phyloP scores from a whole-genome alignment of 208 protist species.

The Trypanosoma congolense region DNA sequence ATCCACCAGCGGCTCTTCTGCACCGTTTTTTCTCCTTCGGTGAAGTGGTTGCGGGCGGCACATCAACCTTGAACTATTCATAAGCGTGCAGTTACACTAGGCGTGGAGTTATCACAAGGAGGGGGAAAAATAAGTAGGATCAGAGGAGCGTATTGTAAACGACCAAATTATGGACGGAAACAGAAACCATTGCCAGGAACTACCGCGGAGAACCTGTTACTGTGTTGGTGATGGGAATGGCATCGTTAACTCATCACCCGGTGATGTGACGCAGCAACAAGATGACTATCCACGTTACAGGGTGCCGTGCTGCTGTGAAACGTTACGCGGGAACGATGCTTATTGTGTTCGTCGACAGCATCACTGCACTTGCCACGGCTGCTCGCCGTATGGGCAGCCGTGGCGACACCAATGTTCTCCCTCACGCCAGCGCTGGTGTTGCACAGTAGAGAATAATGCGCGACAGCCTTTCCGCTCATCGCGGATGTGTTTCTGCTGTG shows the following conservation, averaged over 20 bases:
- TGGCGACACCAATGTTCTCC: conserved; percentile 2
- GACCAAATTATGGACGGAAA: too few species aligned
- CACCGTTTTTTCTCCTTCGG: too few species aligned
- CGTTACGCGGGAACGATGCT: neutral
- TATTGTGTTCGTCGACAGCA: too few species aligned
- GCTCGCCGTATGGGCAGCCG: neutral
- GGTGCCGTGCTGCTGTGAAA: conserved; percentile 58
- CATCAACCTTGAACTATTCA: too few species aligned
- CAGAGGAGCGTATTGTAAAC: too few species aligned
- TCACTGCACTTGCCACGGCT: too few species aligned
- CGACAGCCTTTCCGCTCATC: neutral
- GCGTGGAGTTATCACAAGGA: too few species aligned
- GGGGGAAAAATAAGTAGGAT: too few species aligned
- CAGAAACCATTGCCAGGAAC: neutral
- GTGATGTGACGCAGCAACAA: neutral
- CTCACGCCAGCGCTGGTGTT: conserved; percentile 1
- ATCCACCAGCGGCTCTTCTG: too few species aligned
- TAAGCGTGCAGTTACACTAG: too few species aligned
- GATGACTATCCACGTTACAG: neutral
- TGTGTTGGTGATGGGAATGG: conserved; percentile 20
- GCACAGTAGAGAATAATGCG: neutral
- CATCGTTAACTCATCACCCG: conserved; percentile 11
- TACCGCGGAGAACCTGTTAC: neutral
- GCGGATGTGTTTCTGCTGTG: conserved; percentile 41
- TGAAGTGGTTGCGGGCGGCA: too few species aligned